phyloP scores from a whole-genome alignment of 202 grass and related monocot species.

The Setaria italica region DNA sequence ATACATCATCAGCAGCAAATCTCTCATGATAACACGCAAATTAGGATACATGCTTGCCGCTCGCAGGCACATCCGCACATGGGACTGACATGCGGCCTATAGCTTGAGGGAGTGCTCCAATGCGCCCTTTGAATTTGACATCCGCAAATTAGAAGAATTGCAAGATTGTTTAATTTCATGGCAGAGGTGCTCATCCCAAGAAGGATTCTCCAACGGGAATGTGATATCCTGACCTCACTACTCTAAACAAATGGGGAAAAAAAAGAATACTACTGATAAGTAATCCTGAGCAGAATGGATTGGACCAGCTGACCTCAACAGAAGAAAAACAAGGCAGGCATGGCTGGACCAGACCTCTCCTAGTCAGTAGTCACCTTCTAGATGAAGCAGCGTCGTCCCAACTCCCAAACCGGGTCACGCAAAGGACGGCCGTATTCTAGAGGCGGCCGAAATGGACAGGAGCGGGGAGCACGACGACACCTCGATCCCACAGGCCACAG shows the following conservation, averaged over 20 bases:
- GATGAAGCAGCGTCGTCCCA: conserved; percentile 20
- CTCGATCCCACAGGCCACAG: neutral
- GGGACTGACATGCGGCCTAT: neutral
- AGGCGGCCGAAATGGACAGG: conserved; percentile 4
- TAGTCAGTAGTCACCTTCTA: neutral
- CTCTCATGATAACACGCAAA: neutral
- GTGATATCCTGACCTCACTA: conserved; percentile 36
- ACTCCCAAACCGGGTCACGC: neutral
- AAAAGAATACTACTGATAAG: neutral
- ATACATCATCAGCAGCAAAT: neutral
- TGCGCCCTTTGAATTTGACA: neutral
- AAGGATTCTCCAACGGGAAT: conserved; percentile 27
- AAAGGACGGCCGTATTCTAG: conserved; percentile 42
- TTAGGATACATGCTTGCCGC: no score
- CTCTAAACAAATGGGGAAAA: neutral
- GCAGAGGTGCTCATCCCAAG: conserved; percentile 13
- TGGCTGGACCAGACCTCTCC: neutral
- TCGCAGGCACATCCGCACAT: no score
- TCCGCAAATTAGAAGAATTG: no score
- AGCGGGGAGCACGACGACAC: neutral
- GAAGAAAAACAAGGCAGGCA: neutral
- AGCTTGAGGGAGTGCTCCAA: neutral
- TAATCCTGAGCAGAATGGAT: neutral
- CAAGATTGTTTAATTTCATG: conserved; percentile 12
- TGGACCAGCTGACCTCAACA: conserved; percentile 14